Evolutionary conservation across 2,329 filamentous ascomycete species (phyloP).

Genomic region (Neocatenulostroma microsporum): DNA sequence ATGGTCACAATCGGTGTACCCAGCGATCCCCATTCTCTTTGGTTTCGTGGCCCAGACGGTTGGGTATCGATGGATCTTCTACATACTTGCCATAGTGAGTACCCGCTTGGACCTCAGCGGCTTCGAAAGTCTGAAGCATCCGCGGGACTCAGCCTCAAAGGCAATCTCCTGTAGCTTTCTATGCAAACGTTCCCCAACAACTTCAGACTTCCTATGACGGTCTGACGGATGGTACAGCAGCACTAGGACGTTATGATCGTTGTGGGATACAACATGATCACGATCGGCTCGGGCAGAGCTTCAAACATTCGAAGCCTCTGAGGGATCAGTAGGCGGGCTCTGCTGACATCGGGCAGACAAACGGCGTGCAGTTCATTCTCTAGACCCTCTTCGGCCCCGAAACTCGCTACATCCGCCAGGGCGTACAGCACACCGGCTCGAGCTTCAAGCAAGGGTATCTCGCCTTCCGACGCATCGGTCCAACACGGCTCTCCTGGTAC

Average conservation of each 20-base stretch:
- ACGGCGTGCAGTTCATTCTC: conserved; percentile 47
- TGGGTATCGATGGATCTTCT: conserved; percentile 53
- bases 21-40: conserved; percentile 31
- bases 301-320: too few relatives aligned
- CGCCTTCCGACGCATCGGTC: conserved; percentile 43
- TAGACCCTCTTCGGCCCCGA: conserved; percentile 49
- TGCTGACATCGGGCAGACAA: too few relatives aligned
- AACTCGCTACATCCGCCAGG: conserved; percentile 43
- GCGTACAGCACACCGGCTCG: conserved; percentile 26
- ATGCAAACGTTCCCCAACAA: too few relatives aligned
- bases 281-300: too few relatives aligned
- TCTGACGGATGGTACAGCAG: too few relatives aligned
- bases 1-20: conserved; percentile 44
- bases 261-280: too few relatives aligned
- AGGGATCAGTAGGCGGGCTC: too few relatives aligned
- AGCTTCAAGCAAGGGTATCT: conserved; percentile 37
- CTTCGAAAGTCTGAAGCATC: conserved; percentile 5
- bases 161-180: too few relatives aligned
- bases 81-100: conserved; percentile 48
- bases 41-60: conserved; percentile 42
- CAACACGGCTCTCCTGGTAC: conserved; percentile 37
- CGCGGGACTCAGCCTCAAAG: not conserved
- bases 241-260: too few relatives aligned
- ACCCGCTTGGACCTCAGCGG: too few relatives aligned
- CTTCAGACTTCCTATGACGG: too few relatives aligned